These are phyloP conservation scores for Gossypium ekmanianum DNA, from an alignment of 345 rosid species.

Conservation along the genomic window DNA sequence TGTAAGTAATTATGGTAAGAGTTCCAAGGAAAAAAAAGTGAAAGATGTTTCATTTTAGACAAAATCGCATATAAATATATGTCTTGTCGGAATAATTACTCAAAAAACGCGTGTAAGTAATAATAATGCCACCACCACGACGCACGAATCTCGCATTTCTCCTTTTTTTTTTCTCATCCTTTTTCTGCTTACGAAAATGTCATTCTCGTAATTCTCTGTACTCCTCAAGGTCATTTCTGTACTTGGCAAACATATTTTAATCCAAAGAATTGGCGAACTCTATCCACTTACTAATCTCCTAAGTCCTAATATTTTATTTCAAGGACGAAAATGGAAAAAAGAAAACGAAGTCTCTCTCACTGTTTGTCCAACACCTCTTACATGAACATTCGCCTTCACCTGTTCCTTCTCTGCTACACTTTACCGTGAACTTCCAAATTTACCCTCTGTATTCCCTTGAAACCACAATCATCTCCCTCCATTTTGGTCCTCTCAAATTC, in stretches of 20 bases:
- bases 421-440: constrained; percentile 11
- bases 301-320: too few species aligned
- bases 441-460: constrained; percentile 19
- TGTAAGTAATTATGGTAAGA: too few species aligned
- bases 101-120: not conserved
- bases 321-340: too few species aligned
- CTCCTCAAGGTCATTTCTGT: not conserved
- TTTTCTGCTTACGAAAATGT: not conserved
- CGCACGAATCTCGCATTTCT: not conserved
- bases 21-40: too few species aligned
- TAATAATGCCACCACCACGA: not conserved
- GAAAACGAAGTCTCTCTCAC: too few species aligned
- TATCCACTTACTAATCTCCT: constrained; percentile 15
- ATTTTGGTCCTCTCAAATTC: constrained; percentile 31
- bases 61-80: not conserved
- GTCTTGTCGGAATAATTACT: not conserved
- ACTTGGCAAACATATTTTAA: not conserved
- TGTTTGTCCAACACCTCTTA: not conserved
- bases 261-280: constrained; percentile 11
- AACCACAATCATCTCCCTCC: constrained; percentile 4
- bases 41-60: not conserved
- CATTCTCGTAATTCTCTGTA: not conserved
- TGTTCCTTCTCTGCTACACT: constrained; percentile 5
- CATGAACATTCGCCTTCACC: constrained; percentile 21
- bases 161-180: not conserved